Base-by-base conservation (phyloP, 192 early-diverging fungal genomes). In the Jimgerdemannia flammicorona region DNA sequence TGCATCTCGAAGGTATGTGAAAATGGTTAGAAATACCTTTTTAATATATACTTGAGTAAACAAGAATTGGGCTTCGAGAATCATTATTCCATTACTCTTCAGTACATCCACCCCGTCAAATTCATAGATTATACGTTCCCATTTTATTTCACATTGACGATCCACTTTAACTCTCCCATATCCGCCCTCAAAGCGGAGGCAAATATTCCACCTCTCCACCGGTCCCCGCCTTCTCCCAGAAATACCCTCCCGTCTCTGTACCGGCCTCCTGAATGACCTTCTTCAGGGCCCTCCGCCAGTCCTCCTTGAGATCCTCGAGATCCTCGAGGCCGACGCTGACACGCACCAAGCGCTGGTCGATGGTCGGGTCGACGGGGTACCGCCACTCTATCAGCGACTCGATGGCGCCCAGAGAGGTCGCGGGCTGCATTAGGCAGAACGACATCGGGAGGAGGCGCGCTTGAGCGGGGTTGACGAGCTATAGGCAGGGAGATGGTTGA, bases 311-410 rank as follows among this genome's bases (percentile, higher is more conserved):
- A 43, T 91, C 91, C 43, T 90, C 88, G 67, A 85, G 75, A 43
- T 81, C 77, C 80, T 94, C 93, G 69, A 94, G 77, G 14, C 93
- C 93, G 4, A 94, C 79, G 66, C 85, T 89, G 18, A 94, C 77
- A n/a, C 93, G 85, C 54, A 90, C 70, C 43, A 93, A 72, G 9
- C 74, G 72, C 2, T 86, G 86, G 40, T 79, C 73, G 3, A 84
- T 74, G 7, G 73, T 78, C 11, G 70, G 43, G 69, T 91, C 90
- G 17, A 74, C 43, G 2, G 72, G 81, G 41, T 82, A 77, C 41
- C 92, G 81, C 92, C 92, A 93, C 71, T 93, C 92, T 42, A 87
- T 83, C 67, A 90, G 75, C n/a, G 83, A 84, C 80, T 93, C 90
- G 39, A 86, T 81, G 20, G 89, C 88, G 71, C 92, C 92, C 3